Percentiles rank a stretch among this genome's conserved stretches.
These are phyloP conservation scores for Porodaedalea pini DNA, from an alignment of 1,284 basidiomycete species.

Conservation along the genomic window DNA sequence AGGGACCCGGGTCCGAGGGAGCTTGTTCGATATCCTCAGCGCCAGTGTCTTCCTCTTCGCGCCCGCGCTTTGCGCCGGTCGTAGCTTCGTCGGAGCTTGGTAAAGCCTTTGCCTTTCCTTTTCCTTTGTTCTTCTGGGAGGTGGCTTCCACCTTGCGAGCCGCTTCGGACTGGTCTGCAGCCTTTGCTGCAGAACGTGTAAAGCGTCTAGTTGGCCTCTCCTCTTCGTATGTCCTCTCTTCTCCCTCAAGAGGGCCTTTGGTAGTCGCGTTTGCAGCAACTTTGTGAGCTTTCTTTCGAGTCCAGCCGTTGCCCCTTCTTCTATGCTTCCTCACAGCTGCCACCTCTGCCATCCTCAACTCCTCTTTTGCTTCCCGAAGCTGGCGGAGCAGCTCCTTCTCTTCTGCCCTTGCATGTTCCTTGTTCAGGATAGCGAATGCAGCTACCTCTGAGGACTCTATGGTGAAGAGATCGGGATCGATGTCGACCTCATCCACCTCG, in stretches of 20 bases:
- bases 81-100: not conserved
- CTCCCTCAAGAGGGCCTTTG: not conserved
- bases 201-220: not conserved
- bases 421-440: not conserved
- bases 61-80: not conserved
- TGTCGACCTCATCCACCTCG: not conserved
- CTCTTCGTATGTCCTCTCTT: not conserved
- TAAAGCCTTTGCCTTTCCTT: no score
- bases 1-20: not conserved
- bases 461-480: not conserved
- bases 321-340: not conserved
- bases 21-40: not conserved
- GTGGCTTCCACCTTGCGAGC: not conserved
- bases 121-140: not conserved
- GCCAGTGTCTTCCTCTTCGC: not conserved
- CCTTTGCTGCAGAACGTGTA: not conserved
- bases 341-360: not conserved
- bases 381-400: not conserved
- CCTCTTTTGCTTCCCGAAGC: not conserved
- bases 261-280: not conserved
- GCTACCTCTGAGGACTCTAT: not conserved
- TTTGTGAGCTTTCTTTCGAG: not conserved
- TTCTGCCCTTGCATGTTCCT: not conserved
- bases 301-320: not conserved
- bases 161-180: not conserved